Evolutionary conservation across 2,329 filamentous ascomycete genomes (phyloP).

Genomic region (Nannizziopsis arthrosporioides): DNA sequence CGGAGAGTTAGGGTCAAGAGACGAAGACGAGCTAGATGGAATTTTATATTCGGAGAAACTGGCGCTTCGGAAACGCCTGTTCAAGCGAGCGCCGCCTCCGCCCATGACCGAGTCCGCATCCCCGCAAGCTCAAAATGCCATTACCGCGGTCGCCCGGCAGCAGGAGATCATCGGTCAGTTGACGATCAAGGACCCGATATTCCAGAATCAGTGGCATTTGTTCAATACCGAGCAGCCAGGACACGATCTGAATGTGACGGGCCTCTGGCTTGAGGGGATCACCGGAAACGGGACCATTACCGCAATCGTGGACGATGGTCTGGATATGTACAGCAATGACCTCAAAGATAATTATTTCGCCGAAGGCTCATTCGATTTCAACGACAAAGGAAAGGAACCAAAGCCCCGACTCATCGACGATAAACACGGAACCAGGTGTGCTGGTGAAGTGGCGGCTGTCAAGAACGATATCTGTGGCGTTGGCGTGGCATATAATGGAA

Average conservation of each 20-base stretch:
- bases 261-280: slow-evolving; percentile 78
- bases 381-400: slow-evolving; percentile 68
- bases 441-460: slow-evolving; percentile 86
- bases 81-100: slow-evolving; percentile 44
- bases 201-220: slow-evolving; percentile 89
- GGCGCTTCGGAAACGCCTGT: slow-evolving; percentile 48
- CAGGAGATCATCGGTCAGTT: slow-evolving; percentile 52
- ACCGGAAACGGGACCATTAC: slow-evolving; percentile 83
- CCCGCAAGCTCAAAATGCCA: slow-evolving; percentile 23
- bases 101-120: slow-evolving; percentile 13
- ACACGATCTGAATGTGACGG: slow-evolving; percentile 94
- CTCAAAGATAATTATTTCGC: slow-evolving; percentile 89
- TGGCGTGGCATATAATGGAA: slow-evolving; percentile 88
- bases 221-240: slow-evolving; percentile 69
- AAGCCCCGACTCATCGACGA: slow-evolving; percentile 76
- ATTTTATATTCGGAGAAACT: slow-evolving; percentile 74
- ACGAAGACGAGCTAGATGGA: slow-evolving; percentile 52
- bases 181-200: slow-evolving; percentile 80
- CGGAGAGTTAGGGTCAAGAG: slow-evolving; percentile 15
- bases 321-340: slow-evolving; percentile 92
- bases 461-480: slow-evolving; percentile 87
- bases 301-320: slow-evolving; percentile 87
- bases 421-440: slow-evolving; percentile 82
- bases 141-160: slow-evolving; percentile 47
- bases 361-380: slow-evolving; percentile 89